phyloP scores from a whole-genome alignment of 2,329 filamentous ascomycete species.

The Zymoseptoria crescenta region DNA sequence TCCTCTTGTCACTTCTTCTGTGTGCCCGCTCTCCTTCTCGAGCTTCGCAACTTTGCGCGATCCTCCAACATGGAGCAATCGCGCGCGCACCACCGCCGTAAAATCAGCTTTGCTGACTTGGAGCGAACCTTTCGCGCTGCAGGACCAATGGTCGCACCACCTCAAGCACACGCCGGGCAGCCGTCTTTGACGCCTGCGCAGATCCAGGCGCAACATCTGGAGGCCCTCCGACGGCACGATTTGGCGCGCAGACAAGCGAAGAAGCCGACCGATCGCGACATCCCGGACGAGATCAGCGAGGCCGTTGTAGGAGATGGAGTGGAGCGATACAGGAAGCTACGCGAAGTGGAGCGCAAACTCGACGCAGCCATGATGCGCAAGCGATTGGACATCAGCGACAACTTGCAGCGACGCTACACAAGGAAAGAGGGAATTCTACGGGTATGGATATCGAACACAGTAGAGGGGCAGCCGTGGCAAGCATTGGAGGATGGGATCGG shows the following conservation, averaged over 20 bases:
- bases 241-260: slow-evolving; percentile 68
- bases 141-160: slow-evolving; percentile 33
- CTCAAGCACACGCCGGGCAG: slow-evolving; percentile 21
- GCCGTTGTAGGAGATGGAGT: slow-evolving; percentile 75
- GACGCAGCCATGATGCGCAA: slow-evolving; percentile 94
- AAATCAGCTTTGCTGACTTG: slow-evolving; percentile 44
- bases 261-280: slow-evolving; percentile 90
- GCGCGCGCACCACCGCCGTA: slow-evolving; percentile 24
- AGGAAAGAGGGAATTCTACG: slow-evolving; percentile 65
- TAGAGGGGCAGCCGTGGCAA: slow-evolving; percentile 93
- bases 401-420: slow-evolving; percentile 53
- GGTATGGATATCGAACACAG: slow-evolving; percentile 91
- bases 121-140: slow-evolving; percentile 38
- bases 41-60: background rate
- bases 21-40: background rate
- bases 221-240: slow-evolving; percentile 39
- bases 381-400: slow-evolving; percentile 81
- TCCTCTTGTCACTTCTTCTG: background rate
- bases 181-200: slow-evolving; percentile 45
- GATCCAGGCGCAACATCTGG: slow-evolving; percentile 39
- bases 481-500: slow-evolving; percentile 39
- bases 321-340: slow-evolving; percentile 71
- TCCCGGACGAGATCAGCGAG: slow-evolving; percentile 76
- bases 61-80: slow-evolving; percentile 14
- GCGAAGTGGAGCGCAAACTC: slow-evolving; percentile 77